These are phyloP conservation scores for Hypoxylon sp. DNA, from an alignment of 2,329 filamentous ascomycete genomes.

Conservation along the genomic window DNA sequence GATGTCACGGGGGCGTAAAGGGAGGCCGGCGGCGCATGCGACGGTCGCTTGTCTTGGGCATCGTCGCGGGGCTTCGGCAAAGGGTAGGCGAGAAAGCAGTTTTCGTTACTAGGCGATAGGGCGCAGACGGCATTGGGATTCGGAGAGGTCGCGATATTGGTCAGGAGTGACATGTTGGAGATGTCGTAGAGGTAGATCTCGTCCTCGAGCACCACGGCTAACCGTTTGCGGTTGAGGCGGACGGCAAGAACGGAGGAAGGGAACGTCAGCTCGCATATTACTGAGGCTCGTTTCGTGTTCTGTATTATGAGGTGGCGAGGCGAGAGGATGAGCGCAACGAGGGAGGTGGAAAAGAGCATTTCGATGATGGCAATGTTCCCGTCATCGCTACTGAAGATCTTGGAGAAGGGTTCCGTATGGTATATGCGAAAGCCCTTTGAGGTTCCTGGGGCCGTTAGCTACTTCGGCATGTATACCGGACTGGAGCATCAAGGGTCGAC, in stretches of 20 bases:
- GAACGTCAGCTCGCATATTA: conserved; percentile 98
- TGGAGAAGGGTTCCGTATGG: conserved; percentile 94
- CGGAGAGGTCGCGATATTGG: conserved; percentile 92
- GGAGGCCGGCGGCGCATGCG: conserved; percentile 85
- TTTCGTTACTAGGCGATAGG: conserved; percentile 92
- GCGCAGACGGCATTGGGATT: conserved; percentile 93
- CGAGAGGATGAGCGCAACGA: conserved; percentile 92
- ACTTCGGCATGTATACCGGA: conserved; percentile 10
- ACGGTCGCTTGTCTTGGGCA: conserved; percentile 68
- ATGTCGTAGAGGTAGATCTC: conserved; percentile 99
- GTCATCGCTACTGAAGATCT: conserved; percentile 94
- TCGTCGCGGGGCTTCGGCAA: conserved; percentile 79
- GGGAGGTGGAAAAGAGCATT: conserved; percentile 98
- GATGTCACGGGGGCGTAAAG: conserved; percentile 85
- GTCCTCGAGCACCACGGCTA: conserved; percentile 93
- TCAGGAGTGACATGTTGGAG: conserved; percentile 95
- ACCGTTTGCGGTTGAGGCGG: conserved; percentile 90
- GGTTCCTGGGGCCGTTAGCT: conserved; percentile 70
- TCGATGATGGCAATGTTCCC: conserved; percentile 96
- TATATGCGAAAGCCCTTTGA: conserved; percentile 96
- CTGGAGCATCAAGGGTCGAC: conserved; percentile 48
- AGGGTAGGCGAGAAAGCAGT: conserved; percentile 95
- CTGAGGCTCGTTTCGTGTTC: conserved; percentile 87
- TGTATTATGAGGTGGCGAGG: conserved; percentile 94
- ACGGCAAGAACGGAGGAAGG: conserved; percentile 96